A percentile compares a stretch with the other conserved stretches of the same genome.
Conservation (phyloP, 257 asterid species). For the Asclepias syriaca region DNA sequence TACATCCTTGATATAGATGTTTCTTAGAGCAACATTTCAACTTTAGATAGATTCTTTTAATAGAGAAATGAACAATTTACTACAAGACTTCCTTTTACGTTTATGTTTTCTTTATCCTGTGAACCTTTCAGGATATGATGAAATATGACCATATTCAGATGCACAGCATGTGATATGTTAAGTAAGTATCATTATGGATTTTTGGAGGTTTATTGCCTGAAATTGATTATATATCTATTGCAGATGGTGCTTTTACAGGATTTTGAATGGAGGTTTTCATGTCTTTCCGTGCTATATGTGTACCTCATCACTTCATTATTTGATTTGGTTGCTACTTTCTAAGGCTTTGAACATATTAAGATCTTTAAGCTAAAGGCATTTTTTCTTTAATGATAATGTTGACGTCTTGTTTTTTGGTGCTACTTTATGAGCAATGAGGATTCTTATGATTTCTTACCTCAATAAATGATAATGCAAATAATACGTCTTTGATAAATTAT, state of each 20-base stretch:
- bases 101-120: neutral
- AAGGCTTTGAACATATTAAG: neutral
- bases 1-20: neutral
- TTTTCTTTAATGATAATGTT: neutral
- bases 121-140: neutral
- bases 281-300: neutral
- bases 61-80: neutral
- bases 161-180: neutral
- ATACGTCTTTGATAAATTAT: neutral
- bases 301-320: neutral
- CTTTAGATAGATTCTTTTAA: neutral
- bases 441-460: neutral
- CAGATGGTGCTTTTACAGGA: neutral
- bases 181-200: too few species aligned
- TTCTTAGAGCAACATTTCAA: neutral
- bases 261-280: neutral
- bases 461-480: neutral
- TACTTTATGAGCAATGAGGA: neutral
- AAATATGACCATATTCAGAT: neutral
- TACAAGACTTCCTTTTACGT: neutral
- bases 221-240: too few species aligned
- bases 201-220: too few species aligned
- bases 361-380: neutral
- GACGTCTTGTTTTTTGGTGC: neutral
- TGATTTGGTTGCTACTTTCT: neutral